Evolutionary conservation across 805 yeast genomes (phyloP).

Genomic region (Candida odintsovae): DNA sequence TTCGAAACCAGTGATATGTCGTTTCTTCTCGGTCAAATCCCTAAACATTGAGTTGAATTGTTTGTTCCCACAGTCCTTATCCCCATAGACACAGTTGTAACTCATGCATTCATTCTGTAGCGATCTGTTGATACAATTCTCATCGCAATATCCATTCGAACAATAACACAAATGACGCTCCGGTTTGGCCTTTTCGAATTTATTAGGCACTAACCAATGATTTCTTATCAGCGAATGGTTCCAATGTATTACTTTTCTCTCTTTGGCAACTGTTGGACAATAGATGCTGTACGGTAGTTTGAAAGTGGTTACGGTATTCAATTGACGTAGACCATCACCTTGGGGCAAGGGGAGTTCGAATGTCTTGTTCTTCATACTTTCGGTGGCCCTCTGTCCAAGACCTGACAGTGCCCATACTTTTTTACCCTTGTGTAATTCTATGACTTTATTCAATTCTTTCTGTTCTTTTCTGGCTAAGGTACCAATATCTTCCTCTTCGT

Average conservation of each 20-base stretch:
- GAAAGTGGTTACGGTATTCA: constrained; percentile 17
- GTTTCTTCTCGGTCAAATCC: constrained; percentile 8
- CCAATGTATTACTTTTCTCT: constrained; percentile 25
- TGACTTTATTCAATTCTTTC: not conserved
- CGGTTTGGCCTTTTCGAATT: not conserved
- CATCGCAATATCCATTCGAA: constrained; percentile 24
- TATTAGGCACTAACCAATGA: constrained; percentile 8
- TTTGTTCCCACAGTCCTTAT: constrained; percentile 33
- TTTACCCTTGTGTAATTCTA: constrained; percentile 2
- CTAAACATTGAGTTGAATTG: constrained; percentile 23
- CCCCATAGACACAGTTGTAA: constrained; percentile 26
- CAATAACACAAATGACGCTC: constrained; percentile 19
- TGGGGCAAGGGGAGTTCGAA: constrained; percentile 19
- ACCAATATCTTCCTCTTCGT: not conserved
- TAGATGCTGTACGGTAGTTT: constrained; percentile 29
- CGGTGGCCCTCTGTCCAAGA: constrained; percentile 11
- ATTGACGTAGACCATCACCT: constrained; percentile 13
- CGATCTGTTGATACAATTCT: constrained; percentile 27
- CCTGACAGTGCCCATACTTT: constrained; percentile 21
- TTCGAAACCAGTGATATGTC: constrained; percentile 26
- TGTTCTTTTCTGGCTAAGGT: not conserved
- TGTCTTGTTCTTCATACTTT: not conserved
- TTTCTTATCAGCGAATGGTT: constrained; percentile 17
- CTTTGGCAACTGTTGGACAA: constrained; percentile 25
- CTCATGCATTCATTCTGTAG: constrained; percentile 31